These are phyloP conservation scores for Melanogaster broomeanus DNA, from an alignment of 768 basidiomycete species.

Conservation along the genomic window DNA sequence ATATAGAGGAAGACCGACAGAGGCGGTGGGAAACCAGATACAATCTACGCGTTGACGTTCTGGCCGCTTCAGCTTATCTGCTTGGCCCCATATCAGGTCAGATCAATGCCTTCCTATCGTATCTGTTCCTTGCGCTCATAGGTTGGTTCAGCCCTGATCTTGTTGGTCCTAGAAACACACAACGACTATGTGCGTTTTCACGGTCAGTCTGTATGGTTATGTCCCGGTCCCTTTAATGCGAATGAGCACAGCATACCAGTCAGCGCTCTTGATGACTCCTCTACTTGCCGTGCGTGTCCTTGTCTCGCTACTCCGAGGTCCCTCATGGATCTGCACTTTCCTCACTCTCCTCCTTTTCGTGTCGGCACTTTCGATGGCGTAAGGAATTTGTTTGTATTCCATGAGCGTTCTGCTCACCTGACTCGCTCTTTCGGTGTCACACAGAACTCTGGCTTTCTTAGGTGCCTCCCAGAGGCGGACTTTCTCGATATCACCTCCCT, in stretches of 20 bases:
- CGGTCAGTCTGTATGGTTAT: conserved; percentile 43
- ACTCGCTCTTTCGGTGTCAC: conserved; percentile 15
- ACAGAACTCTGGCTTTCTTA: conserved; percentile 51
- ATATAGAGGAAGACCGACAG: conserved; percentile 40
- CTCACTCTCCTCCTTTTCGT: conserved; percentile 47
- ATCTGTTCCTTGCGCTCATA: not conserved
- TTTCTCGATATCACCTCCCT: conserved; percentile 63
- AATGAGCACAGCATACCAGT: conserved; percentile 65
- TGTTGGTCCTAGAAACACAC: conserved; percentile 74
- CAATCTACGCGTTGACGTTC: conserved; percentile 64
- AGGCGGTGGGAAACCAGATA: conserved; percentile 74
- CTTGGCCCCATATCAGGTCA: conserved; percentile 74
- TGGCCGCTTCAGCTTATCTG: conserved; percentile 65
- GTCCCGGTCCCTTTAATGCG: conserved; percentile 7
- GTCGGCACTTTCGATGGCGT: conserved; percentile 57
- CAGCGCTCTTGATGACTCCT: conserved; percentile 68
- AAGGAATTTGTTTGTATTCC: conserved; percentile 26
- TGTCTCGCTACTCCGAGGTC: conserved; percentile 52
- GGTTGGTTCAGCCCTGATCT: conserved; percentile 48
- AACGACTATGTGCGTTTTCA: conserved; percentile 81
- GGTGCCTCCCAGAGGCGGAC: conserved; percentile 52
- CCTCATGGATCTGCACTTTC: conserved; percentile 51
- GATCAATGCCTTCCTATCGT: conserved; percentile 18
- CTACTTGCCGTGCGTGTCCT: conserved; percentile 57
- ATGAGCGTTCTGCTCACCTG: not conserved